Evolutionary conservation across 352 stramenopile genomes (phyloP).

Genomic region (Phytophthora syringae): DNA sequence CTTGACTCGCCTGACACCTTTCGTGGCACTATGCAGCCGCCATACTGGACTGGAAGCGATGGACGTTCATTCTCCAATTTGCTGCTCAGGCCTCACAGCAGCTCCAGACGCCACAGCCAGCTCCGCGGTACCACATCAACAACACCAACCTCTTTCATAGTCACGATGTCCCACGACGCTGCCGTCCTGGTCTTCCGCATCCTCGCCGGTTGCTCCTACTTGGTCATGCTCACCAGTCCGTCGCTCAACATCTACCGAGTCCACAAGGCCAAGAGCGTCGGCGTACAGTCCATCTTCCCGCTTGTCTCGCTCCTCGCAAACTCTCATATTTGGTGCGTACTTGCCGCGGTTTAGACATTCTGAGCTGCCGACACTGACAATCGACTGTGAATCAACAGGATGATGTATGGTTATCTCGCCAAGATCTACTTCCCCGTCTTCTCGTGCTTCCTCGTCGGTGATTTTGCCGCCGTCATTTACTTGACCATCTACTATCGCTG

Average conservation of each 20-base stretch:
- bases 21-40: conserved; percentile 22
- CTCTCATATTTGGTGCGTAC: conserved; percentile 43
- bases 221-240: conserved; percentile 46
- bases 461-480: conserved; percentile 48
- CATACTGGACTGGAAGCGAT: background rate
- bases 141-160: background rate
- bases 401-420: conserved; percentile 59
- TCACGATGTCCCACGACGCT: conserved; percentile 27
- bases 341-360: background rate
- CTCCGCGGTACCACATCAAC: conserved; percentile 27
- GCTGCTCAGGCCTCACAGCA: conserved; percentile 15
- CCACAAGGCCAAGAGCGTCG: conserved; percentile 43
- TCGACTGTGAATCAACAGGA: conserved; percentile 25
- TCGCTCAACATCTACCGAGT: conserved; percentile 48
- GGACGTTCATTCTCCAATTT: conserved; percentile 28
- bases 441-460: conserved; percentile 44
- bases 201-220: conserved; percentile 30
- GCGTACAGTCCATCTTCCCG: conserved; percentile 53
- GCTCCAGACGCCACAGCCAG: background rate
- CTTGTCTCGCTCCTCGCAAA: conserved; percentile 53
- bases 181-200: conserved; percentile 29
- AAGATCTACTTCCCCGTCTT: conserved; percentile 60
- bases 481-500: conserved; percentile 60
- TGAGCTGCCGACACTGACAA: conserved; percentile 2
- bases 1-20: conserved; percentile 13